phyloP scores from a whole-genome alignment of 2,329 filamentous ascomycete species.

The Ophiostoma fasciatum region DNA sequence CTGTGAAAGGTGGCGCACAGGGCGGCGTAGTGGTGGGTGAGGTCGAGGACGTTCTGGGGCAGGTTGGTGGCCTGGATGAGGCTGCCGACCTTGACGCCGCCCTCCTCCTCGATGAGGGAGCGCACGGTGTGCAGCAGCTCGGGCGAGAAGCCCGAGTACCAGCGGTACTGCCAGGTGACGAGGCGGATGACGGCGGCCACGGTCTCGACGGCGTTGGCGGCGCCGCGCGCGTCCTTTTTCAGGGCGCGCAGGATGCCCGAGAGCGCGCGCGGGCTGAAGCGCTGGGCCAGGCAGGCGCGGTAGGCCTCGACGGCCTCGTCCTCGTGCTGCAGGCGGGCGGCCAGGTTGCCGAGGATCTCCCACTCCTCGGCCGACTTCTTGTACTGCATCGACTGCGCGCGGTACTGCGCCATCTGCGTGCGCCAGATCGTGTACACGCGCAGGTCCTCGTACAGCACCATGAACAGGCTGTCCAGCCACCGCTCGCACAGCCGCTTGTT shows the following conservation, averaged over 20 bases:
- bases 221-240: constrained; percentile 29
- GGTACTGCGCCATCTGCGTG: constrained; percentile 92
- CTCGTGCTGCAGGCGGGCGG: constrained; percentile 79
- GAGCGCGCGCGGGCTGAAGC: constrained; percentile 89
- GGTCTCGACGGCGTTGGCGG: constrained; percentile 58
- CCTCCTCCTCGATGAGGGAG: constrained; percentile 91
- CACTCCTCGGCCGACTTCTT: constrained; percentile 95
- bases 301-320: constrained; percentile 92
- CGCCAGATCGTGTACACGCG: constrained; percentile 99
- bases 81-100: constrained; percentile 89
- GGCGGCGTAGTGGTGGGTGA: constrained; percentile 92
- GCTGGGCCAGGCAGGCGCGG: constrained; percentile 67
- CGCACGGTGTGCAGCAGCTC: constrained; percentile 77
- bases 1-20: constrained; percentile 91
- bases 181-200: constrained; percentile 77
- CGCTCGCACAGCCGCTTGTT: constrained; percentile 95
- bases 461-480: constrained; percentile 97
- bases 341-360: constrained; percentile 91
- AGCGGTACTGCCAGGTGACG: constrained; percentile 96
- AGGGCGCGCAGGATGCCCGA: constrained; percentile 69
- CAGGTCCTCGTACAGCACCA: constrained; percentile 96
- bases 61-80: constrained; percentile 94
- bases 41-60: constrained; percentile 79
- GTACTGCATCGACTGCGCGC: constrained; percentile 85
- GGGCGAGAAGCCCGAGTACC: constrained; percentile 98